Evolutionary conservation across 352 stramenopile genomes (phyloP).

Genomic region (Phytophthora megakarya): DNA sequence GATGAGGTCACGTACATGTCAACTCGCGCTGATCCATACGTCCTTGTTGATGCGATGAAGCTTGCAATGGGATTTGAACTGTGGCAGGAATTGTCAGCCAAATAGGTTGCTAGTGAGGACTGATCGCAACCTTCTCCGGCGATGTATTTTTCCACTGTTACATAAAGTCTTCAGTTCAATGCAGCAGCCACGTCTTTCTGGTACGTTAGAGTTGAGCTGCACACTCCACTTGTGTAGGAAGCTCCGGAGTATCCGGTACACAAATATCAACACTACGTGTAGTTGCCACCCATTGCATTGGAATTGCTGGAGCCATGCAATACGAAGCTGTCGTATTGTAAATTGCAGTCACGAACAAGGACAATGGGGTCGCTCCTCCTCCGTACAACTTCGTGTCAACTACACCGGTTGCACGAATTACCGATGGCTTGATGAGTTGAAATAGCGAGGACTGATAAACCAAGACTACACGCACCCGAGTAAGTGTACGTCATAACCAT

Average conservation of each 20-base stretch:
- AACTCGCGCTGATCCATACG: background rate
- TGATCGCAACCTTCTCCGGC: slow-evolving; percentile 2
- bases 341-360: background rate
- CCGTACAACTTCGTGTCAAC: slow-evolving; percentile 9
- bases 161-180: background rate
- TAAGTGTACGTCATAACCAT: slow-evolving; percentile 10
- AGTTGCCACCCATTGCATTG: slow-evolving; percentile 5
- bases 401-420: slow-evolving; percentile 2
- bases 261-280: background rate
- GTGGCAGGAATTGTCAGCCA: slow-evolving; percentile 5
- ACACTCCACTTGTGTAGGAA: background rate
- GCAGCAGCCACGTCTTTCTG: background rate
- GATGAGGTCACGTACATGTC: slow-evolving; percentile 4
- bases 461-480: background rate
- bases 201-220: slow-evolving; percentile 9
- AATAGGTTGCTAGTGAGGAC: slow-evolving; percentile 5
- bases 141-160: slow-evolving; percentile 15
- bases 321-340: background rate
- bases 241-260: slow-evolving; percentile 4
- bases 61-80: background rate
- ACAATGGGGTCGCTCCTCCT: slow-evolving; percentile 10
- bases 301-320: background rate
- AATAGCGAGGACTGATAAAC: background rate
- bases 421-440: background rate
- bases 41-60: background rate